Percentiles rank a stretch among this genome's conserved stretches.
phyloP scores from a whole-genome alignment of 352 stramenopile genomes.

The Pythium insidiosum region DNA sequence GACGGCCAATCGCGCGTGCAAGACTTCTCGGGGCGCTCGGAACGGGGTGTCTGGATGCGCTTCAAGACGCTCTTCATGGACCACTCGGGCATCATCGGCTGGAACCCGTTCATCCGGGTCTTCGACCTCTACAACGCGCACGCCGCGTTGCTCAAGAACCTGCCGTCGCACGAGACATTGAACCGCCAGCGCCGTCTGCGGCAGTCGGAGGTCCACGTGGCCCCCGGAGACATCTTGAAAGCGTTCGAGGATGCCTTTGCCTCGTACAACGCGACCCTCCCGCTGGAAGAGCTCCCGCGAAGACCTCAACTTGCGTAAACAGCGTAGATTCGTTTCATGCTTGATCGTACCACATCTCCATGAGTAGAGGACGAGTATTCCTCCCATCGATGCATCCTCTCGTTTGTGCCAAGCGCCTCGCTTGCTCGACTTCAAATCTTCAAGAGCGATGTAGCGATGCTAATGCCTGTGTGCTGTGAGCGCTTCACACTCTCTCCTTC shows the following conservation, averaged over 20 bases:
- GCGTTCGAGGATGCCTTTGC: neutral
- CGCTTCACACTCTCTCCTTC: too few species aligned
- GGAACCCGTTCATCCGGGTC: neutral
- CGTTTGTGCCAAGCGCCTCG: too few species aligned
- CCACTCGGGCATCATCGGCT: constrained; percentile 7
- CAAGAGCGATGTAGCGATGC: too few species aligned
- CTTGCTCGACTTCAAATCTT: too few species aligned
- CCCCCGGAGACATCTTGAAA: neutral
- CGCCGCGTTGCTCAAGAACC: neutral
- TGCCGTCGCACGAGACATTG: constrained; percentile 4
- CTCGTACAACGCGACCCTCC: neutral
- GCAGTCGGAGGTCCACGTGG: neutral
- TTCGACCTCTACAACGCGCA: constrained; percentile 8
- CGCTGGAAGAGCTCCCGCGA: too few species aligned
- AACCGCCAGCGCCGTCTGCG: neutral
- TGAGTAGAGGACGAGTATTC: too few species aligned
- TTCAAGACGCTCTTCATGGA: constrained; percentile 11
- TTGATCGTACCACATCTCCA: too few species aligned
- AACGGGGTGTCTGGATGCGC: constrained; percentile 12
- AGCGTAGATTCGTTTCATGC: too few species aligned
- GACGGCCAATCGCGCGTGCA: constrained; percentile 12
- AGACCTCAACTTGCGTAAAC: too few species aligned
- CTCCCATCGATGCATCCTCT: too few species aligned
- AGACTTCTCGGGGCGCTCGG: constrained; percentile 5
- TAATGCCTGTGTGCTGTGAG: too few species aligned